Conservation (phyloP, 2,329 filamentous ascomycete species). For the Alternaria atra region DNA sequence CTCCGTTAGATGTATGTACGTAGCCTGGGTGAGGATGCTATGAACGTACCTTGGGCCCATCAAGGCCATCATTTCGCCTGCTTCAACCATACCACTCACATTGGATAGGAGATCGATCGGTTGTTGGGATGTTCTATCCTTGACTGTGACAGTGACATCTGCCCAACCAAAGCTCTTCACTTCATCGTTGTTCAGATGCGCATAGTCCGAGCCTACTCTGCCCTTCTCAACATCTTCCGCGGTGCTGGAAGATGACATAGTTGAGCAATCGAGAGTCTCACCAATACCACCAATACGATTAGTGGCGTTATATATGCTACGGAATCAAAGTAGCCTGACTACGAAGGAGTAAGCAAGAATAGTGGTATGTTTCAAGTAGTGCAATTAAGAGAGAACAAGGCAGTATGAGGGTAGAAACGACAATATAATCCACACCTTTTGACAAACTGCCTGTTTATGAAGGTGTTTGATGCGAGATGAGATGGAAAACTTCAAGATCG, state of each 20-base stretch:
- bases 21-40: not conserved
- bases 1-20: fast-evolving
- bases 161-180: constrained; percentile 73
- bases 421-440: not conserved
- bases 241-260: constrained; percentile 24
- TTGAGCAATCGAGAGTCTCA: not conserved
- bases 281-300: not conserved
- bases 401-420: not conserved
- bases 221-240: constrained; percentile 58
- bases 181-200: constrained; percentile 69
- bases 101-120: constrained; percentile 70
- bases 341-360: not conserved
- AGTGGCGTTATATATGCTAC: not conserved
- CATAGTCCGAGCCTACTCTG: constrained; percentile 52
- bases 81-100: constrained; percentile 70
- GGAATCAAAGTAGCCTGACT: not conserved
- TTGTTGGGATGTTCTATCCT: constrained; percentile 72
- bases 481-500: not conserved
- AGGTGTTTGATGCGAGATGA: not conserved
- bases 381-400: not conserved
- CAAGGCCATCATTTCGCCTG: constrained; percentile 77
- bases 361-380: not conserved
- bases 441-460: not conserved
- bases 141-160: constrained; percentile 73
- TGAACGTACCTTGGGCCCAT: constrained; percentile 66